Evolutionary conservation across 2,329 filamentous ascomycete genomes (phyloP), one percentile per base, ranked within the genome.

Genomic region (Botrytis aclada): DNA sequence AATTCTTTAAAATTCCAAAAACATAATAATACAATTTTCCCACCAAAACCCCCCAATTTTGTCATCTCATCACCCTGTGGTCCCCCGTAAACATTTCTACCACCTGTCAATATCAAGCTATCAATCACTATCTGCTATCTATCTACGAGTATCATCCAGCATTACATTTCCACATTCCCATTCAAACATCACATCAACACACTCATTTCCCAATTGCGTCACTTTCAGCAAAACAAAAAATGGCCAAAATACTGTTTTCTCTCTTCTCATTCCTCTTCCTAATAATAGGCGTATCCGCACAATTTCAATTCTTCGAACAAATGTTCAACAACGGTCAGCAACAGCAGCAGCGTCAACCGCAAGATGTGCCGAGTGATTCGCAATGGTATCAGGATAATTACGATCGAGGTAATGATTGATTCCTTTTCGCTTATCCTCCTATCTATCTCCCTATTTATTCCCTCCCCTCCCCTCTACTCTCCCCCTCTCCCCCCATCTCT

Each of bases 251-350:
- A 10, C 69, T 81, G 63, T 82, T 54, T 62, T 77, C 76, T 14
- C 81, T 94, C n/a, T 82, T 54, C 64, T 77, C 76, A 20, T 81
- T 94, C 25, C 84, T 92, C 67, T 82, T 94, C 41, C 80, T 93
- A 74, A 83, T 88, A 75, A 83, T 88, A 45, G 79, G 84, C 25
- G 89, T 86, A 6, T 84, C 87, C 73, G 93, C 93, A 18, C 95
- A 98, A 83, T 98, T 98, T 82, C 92, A 93, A 81, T 97, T 99
- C 88, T 99, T 98, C 84, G 95, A 98, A 82, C 94, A 98, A 79
- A 97, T 98, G 93, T 98, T 99, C 82, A 88, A 89, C 82, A 88
- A 89, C 78, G 88, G 88, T 77, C 86, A 86, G 74, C 87, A 89
- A 76, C 76, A 78, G 63, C 85, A 87, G 61, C 85, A 77, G 16